Percentiles rank a stretch among this genome's conserved stretches.
These are phyloP conservation scores for Raddia distichophylla DNA, from an alignment of 176 grass and related monocot species.

Conservation along the genomic window DNA sequence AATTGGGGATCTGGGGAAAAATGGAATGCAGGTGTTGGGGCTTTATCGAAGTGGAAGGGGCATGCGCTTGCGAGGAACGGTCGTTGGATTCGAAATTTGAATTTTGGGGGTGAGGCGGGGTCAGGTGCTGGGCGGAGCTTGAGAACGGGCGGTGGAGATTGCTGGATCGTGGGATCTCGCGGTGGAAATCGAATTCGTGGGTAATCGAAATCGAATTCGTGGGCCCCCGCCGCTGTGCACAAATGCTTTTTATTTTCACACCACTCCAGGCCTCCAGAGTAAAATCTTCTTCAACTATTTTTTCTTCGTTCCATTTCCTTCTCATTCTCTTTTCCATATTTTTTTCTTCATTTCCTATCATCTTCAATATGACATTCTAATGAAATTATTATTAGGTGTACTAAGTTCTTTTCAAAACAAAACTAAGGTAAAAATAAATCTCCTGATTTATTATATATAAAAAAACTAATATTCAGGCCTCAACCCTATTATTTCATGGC, in stretches of 20 bases:
- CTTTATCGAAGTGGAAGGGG: constrained; percentile 3
- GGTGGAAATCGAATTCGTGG: constrained; percentile 16
- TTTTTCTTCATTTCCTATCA: too few relatives aligned
- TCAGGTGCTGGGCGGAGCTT: background rate
- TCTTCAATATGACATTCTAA: too few relatives aligned
- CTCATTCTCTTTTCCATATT: too few relatives aligned
- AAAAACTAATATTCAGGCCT: too few relatives aligned
- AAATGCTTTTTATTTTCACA: constrained; percentile 18
- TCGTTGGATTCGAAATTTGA: constrained; percentile 57
- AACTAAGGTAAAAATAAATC: too few relatives aligned
- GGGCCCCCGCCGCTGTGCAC: background rate
- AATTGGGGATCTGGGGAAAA: constrained; percentile 8
- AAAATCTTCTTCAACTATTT: too few relatives aligned
- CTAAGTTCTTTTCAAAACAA: too few relatives aligned
- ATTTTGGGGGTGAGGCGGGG: constrained; percentile 32
- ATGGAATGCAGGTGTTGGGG: background rate
- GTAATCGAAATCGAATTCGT: background rate
- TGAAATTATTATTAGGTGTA: too few relatives aligned
- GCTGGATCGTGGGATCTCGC: background rate
- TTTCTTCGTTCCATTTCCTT: too few relatives aligned
- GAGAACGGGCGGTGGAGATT: constrained; percentile 15
- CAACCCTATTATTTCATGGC: too few relatives aligned
- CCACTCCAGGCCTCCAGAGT: background rate
- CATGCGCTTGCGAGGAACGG: constrained; percentile 12
- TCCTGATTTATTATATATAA: too few relatives aligned